Evolutionary conservation across 208 protist genomes (phyloP).

Genomic region (Endotrypanum monterogeii): DNA sequence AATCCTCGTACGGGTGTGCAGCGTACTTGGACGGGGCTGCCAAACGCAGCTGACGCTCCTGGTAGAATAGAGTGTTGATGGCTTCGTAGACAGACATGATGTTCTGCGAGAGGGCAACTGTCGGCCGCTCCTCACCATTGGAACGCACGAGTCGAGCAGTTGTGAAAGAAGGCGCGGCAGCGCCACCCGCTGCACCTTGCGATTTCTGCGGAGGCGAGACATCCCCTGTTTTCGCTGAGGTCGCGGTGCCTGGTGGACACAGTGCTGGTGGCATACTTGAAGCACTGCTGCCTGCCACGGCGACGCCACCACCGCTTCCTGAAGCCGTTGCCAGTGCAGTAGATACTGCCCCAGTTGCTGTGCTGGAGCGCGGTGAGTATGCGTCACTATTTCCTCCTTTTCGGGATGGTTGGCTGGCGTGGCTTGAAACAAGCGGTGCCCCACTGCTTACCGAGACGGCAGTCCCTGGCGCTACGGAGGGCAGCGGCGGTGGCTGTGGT

Average conservation of each 20-base stretch:
- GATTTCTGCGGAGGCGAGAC: constrained; percentile 1
- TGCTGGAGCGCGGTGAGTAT: constrained; percentile 3
- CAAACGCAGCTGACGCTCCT: constrained; percentile 42
- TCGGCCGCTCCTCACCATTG: constrained; percentile 34
- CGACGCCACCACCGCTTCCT: not conserved
- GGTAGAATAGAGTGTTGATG: constrained; percentile 80
- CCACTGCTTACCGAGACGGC: not conserved
- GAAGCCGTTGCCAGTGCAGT: not conserved
- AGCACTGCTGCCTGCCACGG: not conserved
- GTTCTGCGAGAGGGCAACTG: constrained; percentile 46
- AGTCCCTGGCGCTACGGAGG: not conserved
- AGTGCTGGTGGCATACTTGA: constrained; percentile 3
- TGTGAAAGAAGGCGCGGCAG: not conserved
- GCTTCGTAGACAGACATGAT: constrained; percentile 64
- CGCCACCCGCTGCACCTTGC: not conserved
- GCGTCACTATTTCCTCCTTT: constrained; percentile 1
- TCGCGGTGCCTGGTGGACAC: not conserved
- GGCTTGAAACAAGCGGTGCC: not conserved
- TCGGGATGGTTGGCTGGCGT: not conserved
- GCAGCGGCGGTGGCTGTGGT: not conserved
- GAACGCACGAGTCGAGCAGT: not conserved
- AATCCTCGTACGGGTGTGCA: constrained; percentile 70
- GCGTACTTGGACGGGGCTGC: constrained; percentile 28
- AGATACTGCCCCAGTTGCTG: not conserved
- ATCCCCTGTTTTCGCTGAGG: not conserved